A percentile compares a stretch with the other conserved stretches of the same genome.
phyloP scores from a whole-genome alignment of 306 rosid genomes.

The Dryas alaskensis region DNA sequence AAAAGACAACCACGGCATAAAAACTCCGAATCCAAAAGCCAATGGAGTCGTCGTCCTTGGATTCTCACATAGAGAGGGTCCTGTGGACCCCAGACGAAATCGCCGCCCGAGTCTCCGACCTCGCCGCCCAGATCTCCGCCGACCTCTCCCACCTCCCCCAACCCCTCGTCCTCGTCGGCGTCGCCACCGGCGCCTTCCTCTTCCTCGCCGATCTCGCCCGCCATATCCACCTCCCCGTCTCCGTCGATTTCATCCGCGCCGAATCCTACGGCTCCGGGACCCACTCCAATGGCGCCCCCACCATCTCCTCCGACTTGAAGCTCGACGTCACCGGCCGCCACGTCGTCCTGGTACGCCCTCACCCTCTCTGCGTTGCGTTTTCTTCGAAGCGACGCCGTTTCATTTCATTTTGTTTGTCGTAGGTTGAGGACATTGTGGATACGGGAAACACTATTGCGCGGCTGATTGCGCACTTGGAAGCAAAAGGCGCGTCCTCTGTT shows the following conservation, averaged over 20 bases:
- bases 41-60: slow-evolving; percentile 17
- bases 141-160: slow-evolving; percentile 35
- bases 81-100: slow-evolving; percentile 70
- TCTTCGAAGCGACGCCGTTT: not conserved
- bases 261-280: slow-evolving; percentile 79
- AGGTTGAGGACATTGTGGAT: slow-evolving; percentile 93
- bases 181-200: slow-evolving; percentile 79
- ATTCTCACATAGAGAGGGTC: slow-evolving; percentile 55
- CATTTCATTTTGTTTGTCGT: not conserved
- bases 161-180: slow-evolving; percentile 65
- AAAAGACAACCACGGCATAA: too few relatives aligned
- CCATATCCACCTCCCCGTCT: slow-evolving; percentile 49
- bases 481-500: slow-evolving; percentile 75
- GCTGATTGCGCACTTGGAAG: slow-evolving; percentile 53
- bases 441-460: slow-evolving; percentile 63
- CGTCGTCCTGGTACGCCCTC: slow-evolving; percentile 61
- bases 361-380: not conserved
- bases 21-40: too few relatives aligned
- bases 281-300: slow-evolving; percentile 52
- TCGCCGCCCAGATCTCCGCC: slow-evolving; percentile 54
- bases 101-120: slow-evolving; percentile 55
- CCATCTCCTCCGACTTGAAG: slow-evolving; percentile 60
- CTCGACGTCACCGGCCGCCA: slow-evolving; percentile 58
- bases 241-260: slow-evolving; percentile 64
- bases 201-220: slow-evolving; percentile 87